Evolutionary conservation across 139 green algal species (phyloP).

Genomic region (Chlorella sp.): DNA sequence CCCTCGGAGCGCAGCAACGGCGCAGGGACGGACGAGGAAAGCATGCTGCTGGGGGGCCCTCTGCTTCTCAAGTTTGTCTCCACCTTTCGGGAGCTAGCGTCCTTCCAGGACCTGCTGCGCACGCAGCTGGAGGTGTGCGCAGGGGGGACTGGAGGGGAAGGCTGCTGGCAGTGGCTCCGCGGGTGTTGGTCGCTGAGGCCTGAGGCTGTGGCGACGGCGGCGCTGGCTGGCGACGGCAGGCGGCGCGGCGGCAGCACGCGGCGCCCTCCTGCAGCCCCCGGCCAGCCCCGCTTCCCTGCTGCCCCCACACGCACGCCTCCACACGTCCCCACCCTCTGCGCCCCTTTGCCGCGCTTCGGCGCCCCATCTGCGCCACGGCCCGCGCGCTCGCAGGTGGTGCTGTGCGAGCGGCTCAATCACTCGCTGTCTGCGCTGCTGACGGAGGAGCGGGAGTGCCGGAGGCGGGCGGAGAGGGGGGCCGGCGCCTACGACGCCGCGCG

Average conservation of each 20-base stretch:
- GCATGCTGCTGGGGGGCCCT: constrained; percentile 34
- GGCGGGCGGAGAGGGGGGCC: constrained; percentile 34
- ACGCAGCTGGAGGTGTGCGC: constrained; percentile 50
- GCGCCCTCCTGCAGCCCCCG: too few species aligned
- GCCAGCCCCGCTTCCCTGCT: too few species aligned
- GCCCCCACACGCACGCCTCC: too few species aligned
- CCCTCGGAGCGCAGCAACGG: too few species aligned
- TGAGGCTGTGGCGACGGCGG: too few species aligned
- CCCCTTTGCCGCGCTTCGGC: too few species aligned
- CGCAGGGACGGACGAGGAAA: constrained; percentile 53
- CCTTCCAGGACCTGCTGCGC: constrained; percentile 51
- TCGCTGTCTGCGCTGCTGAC: constrained; percentile 31
- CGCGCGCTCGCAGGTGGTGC: not conserved
- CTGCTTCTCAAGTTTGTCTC: constrained; percentile 55
- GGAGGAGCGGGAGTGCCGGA: constrained; percentile 31
- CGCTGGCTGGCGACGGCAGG: too few species aligned
- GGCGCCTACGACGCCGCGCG: constrained; percentile 53
- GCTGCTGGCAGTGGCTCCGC: not conserved
- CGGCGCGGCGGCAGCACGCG: too few species aligned
- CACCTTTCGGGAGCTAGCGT: constrained; percentile 52
- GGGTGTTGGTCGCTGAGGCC: too few species aligned
- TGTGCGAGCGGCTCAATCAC: constrained; percentile 56
- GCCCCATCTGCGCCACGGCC: too few species aligned
- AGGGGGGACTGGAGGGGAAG: not conserved
- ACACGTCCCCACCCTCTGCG: too few species aligned